These are phyloP conservation scores for Fusarium sp. DNA, from an alignment of 2,329 filamentous ascomycete genomes.

Conservation along the genomic window DNA sequence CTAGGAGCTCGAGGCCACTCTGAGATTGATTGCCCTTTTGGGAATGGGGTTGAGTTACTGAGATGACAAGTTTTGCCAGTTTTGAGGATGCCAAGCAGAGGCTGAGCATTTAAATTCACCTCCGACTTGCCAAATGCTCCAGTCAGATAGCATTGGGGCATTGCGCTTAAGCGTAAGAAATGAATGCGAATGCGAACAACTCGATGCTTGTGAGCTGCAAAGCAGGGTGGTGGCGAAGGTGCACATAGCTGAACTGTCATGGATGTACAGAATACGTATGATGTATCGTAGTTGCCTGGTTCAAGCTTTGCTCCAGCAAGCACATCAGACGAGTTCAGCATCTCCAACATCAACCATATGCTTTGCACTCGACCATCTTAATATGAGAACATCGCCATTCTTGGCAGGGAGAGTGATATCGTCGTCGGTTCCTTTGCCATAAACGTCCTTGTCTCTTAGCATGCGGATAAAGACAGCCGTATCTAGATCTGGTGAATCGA, in stretches of 20 bases:
- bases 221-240: neutral
- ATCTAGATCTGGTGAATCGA: slow-evolving; percentile 86
- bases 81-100: neutral
- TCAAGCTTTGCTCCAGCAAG: neutral
- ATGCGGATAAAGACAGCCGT: slow-evolving; percentile 86
- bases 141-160: neutral
- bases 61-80: neutral
- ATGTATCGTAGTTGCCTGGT: neutral
- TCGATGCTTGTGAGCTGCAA: neutral
- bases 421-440: slow-evolving; percentile 71
- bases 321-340: slow-evolving; percentile 67
- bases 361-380: slow-evolving; percentile 81
- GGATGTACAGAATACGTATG: neutral
- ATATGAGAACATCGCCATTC: slow-evolving; percentile 74
- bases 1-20: slow-evolving; percentile 22
- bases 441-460: slow-evolving; percentile 69
- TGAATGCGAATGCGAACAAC: neutral
- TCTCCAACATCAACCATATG: slow-evolving; percentile 64
- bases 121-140: neutral
- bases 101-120: neutral
- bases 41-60: neutral
- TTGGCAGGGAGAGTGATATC: slow-evolving; percentile 69
- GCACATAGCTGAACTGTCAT: neutral
- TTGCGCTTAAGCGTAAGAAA: neutral
- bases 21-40: slow-evolving; percentile 35